Evolutionary conservation across 805 yeast genomes (phyloP).

Genomic region (Yamadazyma insecticola): DNA sequence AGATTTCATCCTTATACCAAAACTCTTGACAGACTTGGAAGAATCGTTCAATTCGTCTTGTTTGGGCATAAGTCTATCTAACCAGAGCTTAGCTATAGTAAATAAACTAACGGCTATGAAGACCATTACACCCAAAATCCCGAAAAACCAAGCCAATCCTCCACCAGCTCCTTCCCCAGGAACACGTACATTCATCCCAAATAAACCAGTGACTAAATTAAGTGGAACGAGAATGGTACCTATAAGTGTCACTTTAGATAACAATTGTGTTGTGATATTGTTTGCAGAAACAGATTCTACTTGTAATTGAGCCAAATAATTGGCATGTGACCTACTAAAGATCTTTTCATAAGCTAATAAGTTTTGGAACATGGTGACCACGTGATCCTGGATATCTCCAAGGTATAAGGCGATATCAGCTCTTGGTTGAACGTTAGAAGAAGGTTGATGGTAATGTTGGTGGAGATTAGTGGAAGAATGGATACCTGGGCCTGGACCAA

Average conservation of each 20-base stretch:
- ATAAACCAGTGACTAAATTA: slow-evolving; percentile 84
- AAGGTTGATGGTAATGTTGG: slow-evolving; percentile 15
- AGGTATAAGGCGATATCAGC: slow-evolving; percentile 88
- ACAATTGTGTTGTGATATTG: slow-evolving; percentile 77
- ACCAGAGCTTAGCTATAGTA: slow-evolving; percentile 18
- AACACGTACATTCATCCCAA: slow-evolving; percentile 91
- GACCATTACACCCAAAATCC: slow-evolving; percentile 26
- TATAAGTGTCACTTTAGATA: slow-evolving; percentile 82
- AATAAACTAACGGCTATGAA: slow-evolving; percentile 14
- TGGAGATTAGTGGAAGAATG: too few species aligned
- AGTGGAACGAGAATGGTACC: slow-evolving; percentile 91
- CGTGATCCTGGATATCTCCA: slow-evolving; percentile 97
- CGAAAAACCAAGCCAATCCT: slow-evolving; percentile 23
- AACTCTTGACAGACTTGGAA: slow-evolving; percentile 21
- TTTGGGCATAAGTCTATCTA: slow-evolving; percentile 12
- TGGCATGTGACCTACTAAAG: slow-evolving; percentile 85
- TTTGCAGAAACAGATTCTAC: slow-evolving; percentile 87
- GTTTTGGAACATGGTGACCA: slow-evolving; percentile 92
- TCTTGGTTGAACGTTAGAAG: slow-evolving; percentile 53
- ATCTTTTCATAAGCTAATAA: slow-evolving; percentile 88
- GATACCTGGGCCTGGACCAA: slow-evolving; percentile 36
- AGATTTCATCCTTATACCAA: slow-evolving; percentile 21
- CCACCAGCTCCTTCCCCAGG: slow-evolving; percentile 58
- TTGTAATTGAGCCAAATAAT: slow-evolving; percentile 89
- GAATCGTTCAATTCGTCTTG: slow-evolving; percentile 8